A percentile compares a stretch with the other conserved stretches of the same genome.
Conservation (phyloP, 306 rosid species). For the Prunus mume region DNA sequence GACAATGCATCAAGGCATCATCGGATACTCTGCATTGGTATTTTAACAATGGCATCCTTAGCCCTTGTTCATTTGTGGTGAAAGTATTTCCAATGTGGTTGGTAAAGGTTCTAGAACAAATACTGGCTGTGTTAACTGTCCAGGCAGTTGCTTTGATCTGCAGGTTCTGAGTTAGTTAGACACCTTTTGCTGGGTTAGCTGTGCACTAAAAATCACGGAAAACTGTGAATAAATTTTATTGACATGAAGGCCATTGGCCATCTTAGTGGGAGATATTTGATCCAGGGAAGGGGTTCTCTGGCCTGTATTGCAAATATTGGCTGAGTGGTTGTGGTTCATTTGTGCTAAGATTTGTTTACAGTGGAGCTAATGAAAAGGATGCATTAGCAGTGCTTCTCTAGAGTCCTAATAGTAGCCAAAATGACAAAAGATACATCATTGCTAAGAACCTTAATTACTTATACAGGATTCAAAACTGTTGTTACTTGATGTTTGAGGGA, state of each 20-base stretch:
- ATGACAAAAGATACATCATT: background rate
- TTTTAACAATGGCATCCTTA: background rate
- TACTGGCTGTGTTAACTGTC: background rate
- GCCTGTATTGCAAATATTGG: background rate
- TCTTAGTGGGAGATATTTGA: background rate
- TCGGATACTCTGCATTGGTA: background rate
- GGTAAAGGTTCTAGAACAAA: background rate
- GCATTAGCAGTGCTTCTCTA: background rate
- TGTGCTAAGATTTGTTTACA: background rate
- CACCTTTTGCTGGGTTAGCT: background rate
- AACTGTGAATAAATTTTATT: too few species aligned
- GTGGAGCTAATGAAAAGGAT: background rate
- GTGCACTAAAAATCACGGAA: background rate
- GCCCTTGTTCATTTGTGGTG: background rate
- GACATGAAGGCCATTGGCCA: background rate
- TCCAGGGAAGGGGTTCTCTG: background rate
- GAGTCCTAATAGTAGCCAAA: background rate
- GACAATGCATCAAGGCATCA: background rate
- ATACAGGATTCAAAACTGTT: background rate
- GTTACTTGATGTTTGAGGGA: background rate
- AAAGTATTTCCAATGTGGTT: too few species aligned
- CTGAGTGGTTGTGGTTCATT: background rate
- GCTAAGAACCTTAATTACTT: background rate
- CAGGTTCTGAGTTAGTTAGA: background rate
- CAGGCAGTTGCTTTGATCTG: background rate